Evolutionary conservation across 140 eudicot genomes (phyloP).

Genomic region (Stevia rebaudiana): DNA sequence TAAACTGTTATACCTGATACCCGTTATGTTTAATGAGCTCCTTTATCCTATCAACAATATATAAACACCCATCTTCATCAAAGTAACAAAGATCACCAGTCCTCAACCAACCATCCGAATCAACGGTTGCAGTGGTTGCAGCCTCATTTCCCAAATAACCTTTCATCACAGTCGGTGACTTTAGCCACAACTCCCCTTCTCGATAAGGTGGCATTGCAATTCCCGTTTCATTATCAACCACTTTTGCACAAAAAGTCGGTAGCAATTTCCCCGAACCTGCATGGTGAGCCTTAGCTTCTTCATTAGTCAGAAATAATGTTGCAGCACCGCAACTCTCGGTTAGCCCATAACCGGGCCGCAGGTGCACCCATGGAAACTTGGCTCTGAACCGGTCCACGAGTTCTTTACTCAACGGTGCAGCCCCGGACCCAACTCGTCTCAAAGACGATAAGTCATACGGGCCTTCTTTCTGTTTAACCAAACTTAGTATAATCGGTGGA

Average conservation of each 20-base stretch:
- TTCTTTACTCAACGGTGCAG: constrained; percentile 85
- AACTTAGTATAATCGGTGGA: constrained; percentile 71
- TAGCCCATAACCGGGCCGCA: constrained; percentile 79
- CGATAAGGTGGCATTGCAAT: constrained; percentile 37
- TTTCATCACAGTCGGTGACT: constrained; percentile 65
- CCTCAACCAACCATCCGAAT: constrained; percentile 69
- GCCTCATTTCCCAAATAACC: constrained; percentile 64
- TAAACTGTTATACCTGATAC: constrained; percentile 49
- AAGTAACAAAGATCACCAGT: constrained; percentile 84
- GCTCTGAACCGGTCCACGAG: constrained; percentile 43
- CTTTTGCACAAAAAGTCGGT: constrained; percentile 60
- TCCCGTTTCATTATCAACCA: constrained; percentile 55
- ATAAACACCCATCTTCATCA: constrained; percentile 64
- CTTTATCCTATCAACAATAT: constrained; percentile 66
- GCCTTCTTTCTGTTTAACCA: constrained; percentile 42
- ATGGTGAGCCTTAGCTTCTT: constrained; percentile 46
- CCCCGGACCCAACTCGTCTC: constrained; percentile 71
- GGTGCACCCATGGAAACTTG: constrained; percentile 63
- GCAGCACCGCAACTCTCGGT: constrained; percentile 73
- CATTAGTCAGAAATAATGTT: constrained; percentile 36
- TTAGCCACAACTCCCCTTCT: constrained; percentile 77
- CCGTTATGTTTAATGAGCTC: constrained; percentile 89
- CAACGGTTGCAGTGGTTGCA: constrained; percentile 57
- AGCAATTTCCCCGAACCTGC: constrained; percentile 56
- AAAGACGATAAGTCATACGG: constrained; percentile 58